Evolutionary conservation across 1,284 basidiomycete genomes (phyloP), one percentile per base, ranked within the genome.

Genomic region (Hemileia vastatrix): DNA sequence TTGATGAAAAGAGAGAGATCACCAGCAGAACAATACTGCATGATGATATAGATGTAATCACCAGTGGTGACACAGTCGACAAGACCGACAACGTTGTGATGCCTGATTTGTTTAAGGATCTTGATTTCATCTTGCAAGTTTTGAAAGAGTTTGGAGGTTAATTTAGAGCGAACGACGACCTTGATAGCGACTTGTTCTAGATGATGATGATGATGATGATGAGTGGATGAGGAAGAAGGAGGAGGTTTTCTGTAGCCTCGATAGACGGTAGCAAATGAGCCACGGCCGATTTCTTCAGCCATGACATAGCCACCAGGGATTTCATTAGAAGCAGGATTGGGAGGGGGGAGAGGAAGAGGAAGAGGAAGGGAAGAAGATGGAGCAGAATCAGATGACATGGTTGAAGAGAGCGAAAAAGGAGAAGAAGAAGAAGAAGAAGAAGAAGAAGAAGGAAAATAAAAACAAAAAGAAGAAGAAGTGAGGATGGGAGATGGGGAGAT

Each of bases 111-210:
- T 79, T 96, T 97, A 71, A 98, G 84, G 68, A 99, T 97, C 67
- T 90, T 86, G 68, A 98, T 97, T 81, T 99, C 94, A 71, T 87
- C 90, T 76, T 96, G 90, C 31, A 98, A 83, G 74, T 97, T 98
- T 77, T 97, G 93, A 64, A 96, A 85, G 21, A 97, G 83, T 79
- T 97, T 98, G 23, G 86, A 81, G 23, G 87, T 92, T 33, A 98
- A 84, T 70, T 87, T 91, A 71, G 87, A 85, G 56, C 87, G 84
- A 64, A 86, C 88, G 64, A 99, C 91, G 3, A 90, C 89, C 82
- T 99, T 99, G 80, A 98, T 88, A 4, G 94, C 95, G 44, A 97
- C 89, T 47, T 84, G 81, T 27, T 61, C 52, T 6, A 48, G 8
- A 9, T 23, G 45, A 15, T 18, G 6, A 4, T n/a, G n/a, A n/a